Evolutionary conservation across 2,329 filamentous ascomycete genomes (phyloP).

Genomic region (Exutisphaerella laricina): DNA sequence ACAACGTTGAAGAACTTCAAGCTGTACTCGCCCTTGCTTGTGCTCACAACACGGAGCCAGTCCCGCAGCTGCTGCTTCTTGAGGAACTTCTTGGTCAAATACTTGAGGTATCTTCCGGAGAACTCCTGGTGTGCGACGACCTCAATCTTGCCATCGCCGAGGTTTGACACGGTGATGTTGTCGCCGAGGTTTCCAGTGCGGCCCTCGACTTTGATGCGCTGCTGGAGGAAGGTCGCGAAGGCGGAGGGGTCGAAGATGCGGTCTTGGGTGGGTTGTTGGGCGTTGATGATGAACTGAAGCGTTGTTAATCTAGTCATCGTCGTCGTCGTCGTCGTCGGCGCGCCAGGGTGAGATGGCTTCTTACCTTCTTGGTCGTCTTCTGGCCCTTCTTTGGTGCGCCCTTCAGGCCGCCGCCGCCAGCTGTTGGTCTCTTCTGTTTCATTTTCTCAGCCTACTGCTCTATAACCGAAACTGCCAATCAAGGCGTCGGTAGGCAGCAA

Average conservation of each 20-base stretch:
- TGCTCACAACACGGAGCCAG: conserved; percentile 98
- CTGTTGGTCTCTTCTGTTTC: conserved; percentile 52
- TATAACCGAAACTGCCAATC: conserved; percentile 24
- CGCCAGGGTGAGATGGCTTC: too few relatives aligned
- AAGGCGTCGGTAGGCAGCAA: conserved; percentile 76
- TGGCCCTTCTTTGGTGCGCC: conserved; percentile 45
- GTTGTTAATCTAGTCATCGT: too few relatives aligned
- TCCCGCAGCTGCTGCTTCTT: conserved; percentile 99
- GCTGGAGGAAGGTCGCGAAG: conserved; percentile 99
- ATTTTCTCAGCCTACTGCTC: conserved; percentile 79
- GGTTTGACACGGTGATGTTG: conserved; percentile 80
- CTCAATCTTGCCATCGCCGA: conserved; percentile 96
- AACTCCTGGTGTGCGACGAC: conserved; percentile 96
- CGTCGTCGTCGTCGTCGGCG: conserved; percentile 5
- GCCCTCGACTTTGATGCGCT: conserved; percentile 99
- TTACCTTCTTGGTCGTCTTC: conserved; percentile 82
- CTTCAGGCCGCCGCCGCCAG: conserved; percentile 28
- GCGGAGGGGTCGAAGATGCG: conserved; percentile 99
- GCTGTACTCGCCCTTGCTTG: conserved; percentile 97
- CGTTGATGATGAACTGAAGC: conserved; percentile 93
- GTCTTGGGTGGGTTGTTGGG: conserved; percentile 94
- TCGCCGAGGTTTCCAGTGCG: conserved; percentile 98
- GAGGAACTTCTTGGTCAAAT: conserved; percentile 99
- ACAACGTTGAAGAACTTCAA: conserved; percentile 99
- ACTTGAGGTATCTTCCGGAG: conserved; percentile 99